These are phyloP conservation scores for Corniculantispora saksenae DNA, from an alignment of 2,329 filamentous ascomycete species.

Conservation along the genomic window DNA sequence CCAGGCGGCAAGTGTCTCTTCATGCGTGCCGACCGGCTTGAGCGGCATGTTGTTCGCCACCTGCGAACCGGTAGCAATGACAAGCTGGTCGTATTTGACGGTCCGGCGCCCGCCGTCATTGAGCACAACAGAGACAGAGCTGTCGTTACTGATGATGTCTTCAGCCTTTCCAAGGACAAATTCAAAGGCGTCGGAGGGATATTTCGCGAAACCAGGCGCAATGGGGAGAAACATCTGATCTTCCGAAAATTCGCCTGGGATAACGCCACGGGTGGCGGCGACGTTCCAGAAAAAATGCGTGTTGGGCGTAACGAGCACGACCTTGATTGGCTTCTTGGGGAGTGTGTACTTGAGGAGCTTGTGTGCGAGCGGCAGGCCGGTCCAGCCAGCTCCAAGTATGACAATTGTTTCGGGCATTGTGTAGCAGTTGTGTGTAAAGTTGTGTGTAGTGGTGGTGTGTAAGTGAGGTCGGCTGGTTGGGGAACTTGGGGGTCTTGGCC, in stretches of 20 bases:
- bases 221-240: constrained; percentile 50
- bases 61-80: constrained; percentile 56
- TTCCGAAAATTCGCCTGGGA: constrained; percentile 49
- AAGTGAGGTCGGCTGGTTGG: background rate
- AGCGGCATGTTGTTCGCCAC: constrained; percentile 44
- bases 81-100: constrained; percentile 51
- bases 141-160: constrained; percentile 33
- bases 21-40: constrained; percentile 48
- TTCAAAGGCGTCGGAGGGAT: constrained; percentile 47
- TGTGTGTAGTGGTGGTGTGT: background rate
- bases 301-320: constrained; percentile 56
- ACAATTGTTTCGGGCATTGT: constrained; percentile 53
- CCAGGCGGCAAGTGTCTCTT: constrained; percentile 41
- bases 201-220: constrained; percentile 45
- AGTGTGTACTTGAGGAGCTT: constrained; percentile 51
- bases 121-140: constrained; percentile 39
- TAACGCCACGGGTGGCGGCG: constrained; percentile 54
- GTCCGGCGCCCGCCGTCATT: constrained; percentile 32
- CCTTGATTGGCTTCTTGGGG: constrained; percentile 45
- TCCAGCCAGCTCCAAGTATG: constrained; percentile 54
- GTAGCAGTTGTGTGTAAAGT: background rate
- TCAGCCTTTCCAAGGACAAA: constrained; percentile 50
- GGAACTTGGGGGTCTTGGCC: background rate
- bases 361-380: constrained; percentile 52
- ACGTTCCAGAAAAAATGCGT: constrained; percentile 59